Base-by-base conservation (phyloP, 768 basidiomycete genomes). In the Serendipita sp. region DNA sequence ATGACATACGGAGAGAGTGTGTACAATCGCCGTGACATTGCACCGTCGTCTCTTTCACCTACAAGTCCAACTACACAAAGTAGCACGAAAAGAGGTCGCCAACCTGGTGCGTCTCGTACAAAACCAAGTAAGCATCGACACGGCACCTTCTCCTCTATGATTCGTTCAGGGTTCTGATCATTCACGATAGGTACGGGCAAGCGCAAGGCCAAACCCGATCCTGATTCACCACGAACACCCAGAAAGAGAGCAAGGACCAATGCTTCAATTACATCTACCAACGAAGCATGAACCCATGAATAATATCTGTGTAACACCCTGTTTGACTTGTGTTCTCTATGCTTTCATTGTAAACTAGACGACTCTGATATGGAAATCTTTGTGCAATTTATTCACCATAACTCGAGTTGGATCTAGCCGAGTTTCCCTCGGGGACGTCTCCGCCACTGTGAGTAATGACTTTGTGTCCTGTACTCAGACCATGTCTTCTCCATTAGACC, bases 401-500 rank as follows among this genome's bases (percentile, higher is more conserved):
- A 23, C 2, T 23, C 23, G 23, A 23, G 23, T 23, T 23, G 23
- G 23, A 23, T 23, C 23, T 23, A 23, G 23, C 23, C 23, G 23
- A 23, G 23, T 23, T 23, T 23, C 1, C 23, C 23, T 23, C 23
- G 23, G 23, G 23, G 23, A 23, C 23, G 23, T 23, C 23, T 40
- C 13, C 40, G 40, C 13, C 40, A 40, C 40, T 13, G 1, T 40
- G 40, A 40, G 40, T 40, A 40, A 5, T 40, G 40, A 40, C 6
- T 1, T 40, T 40, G 40, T 5, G 13, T 40, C 40, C 40, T 40
- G 13, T 13, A 50, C 48, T 50, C n/a, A 31, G 48, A 50, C 48
- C 18, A 50, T 50, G 48, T 18, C 48, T 6, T 50, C 13, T 6
- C 43, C 64, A 33, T 69, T 87, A 10, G 87, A 88, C 66, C 87